Base-by-base conservation (phyloP, 2,329 filamentous ascomycete genomes). In the Talaromyces sp. region DNA sequence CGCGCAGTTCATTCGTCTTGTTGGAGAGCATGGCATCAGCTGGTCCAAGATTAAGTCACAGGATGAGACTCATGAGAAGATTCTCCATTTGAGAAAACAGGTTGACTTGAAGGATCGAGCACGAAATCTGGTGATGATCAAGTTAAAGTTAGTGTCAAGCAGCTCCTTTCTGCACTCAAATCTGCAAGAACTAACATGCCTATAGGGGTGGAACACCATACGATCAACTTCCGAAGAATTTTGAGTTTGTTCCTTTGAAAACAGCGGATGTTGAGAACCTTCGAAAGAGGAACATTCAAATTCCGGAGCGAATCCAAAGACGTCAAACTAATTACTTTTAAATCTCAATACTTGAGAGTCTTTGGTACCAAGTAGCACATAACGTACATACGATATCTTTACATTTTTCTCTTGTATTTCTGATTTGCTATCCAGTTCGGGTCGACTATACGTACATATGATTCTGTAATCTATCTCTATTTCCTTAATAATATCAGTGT, bases 31-130 rank as follows among this genome's bases (percentile, higher is more conserved):
- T 52, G 82, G 82, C 1, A 74, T 72, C 5, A 71, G 70, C 9
- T 89, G 83, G 76, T 66, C 82, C 1, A 28, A 59, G 0, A 83
- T 89, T 52, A 68, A 72, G 23, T 69, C 72, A 12, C 67, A 69
- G 33, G 76, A 76, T 33, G 64, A 67, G 2, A 16, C 40, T 25
- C 11, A 11, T n/a, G 35, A 21, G 2, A 25, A 37, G 18, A 4
- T 42, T 16, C 54, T 57, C 2, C 54, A 39, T 57, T 28, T 8
- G 14, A 76, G 84, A 1, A 75, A 71, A 5, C 82, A 86, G 64
- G 82, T 84, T 2, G 81, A 84, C 50, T 64, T 86, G 7, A 84
- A 83, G 66, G 82, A 84, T 65, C 80, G 80, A 64, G 84, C 83
- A 3, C 76, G 84, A 58, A 85, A 84, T 64, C 71, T 86, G 63